Base-by-base conservation (phyloP, 2,329 filamentous ascomycete genomes). In the Paraphaeosphaeria sporulosa region DNA sequence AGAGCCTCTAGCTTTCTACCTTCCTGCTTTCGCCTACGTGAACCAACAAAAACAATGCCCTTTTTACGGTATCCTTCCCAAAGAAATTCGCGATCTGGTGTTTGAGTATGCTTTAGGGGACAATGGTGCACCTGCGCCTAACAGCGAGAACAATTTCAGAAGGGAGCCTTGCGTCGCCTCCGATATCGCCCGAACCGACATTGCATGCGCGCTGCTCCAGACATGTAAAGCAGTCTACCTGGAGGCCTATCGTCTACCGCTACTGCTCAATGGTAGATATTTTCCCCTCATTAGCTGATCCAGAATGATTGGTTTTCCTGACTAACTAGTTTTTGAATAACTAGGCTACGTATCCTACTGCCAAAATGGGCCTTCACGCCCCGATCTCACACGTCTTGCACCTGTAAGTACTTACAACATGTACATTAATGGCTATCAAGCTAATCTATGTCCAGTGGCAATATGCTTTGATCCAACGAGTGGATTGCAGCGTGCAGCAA, bases 171-270 rank as follows among this genome's bases (percentile, higher is more conserved):
- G 25, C 34, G 3, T 1, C 3, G n/a, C 32, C 15, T 17, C 30
- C 13, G 42, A 2, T 8, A 30, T 56, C 3, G 32, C 59, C 15
- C 10, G 40, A 2, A 50, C 48, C 5, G 63, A 68, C 30, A 58
- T 61, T 1, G 63, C 67, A 7, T n/a, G 57, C 12, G 57, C 59
- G 3, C 53, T 71, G 1, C 62, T 71, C 1, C 30, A 42, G 4
- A 64, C 69, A 8, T 73, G 68, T 51, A 63, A 61, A 13, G 67
- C 64, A 5, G 51, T 71, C 0, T 71, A 71, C 43, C 38, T 68
- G 1, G 70, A 73, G 25, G 67, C 70, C 1, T 71, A 62, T 21
- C 23, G 46, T 0, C 55, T 65, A 1, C 65, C 70, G 2, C 27
- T 67, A 12, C 49, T 44, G 1, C 54, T 71, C 0, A 71, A 71